Evolutionary conservation across 768 basidiomycete species (phyloP).

Genomic region (Suillus ampliporus): DNA sequence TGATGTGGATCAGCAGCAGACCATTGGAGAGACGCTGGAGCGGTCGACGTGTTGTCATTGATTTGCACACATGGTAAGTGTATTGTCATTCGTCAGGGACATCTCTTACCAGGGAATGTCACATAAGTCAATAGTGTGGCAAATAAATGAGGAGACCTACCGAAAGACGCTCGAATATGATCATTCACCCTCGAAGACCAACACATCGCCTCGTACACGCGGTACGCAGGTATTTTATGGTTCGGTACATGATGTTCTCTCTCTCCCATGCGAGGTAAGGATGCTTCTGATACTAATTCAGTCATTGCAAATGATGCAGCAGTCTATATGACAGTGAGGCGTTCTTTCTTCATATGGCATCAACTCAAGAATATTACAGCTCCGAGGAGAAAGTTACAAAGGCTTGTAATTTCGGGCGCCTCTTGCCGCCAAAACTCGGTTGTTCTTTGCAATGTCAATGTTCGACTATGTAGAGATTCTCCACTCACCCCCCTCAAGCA

Average conservation of each 20-base stretch:
- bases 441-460: constrained; percentile 34
- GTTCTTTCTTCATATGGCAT: constrained; percentile 83
- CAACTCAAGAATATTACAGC: constrained; percentile 80
- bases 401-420: constrained; percentile 58
- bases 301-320: background rate
- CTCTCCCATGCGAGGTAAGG: constrained; percentile 87
- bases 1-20: no score
- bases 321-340: constrained; percentile 75
- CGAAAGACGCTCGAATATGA: constrained; percentile 65
- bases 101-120: constrained; percentile 73
- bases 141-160: constrained; percentile 88
- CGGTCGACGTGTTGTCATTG: constrained; percentile 84
- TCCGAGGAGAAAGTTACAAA: constrained; percentile 72
- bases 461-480: constrained; percentile 49
- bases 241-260: constrained; percentile 91
- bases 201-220: constrained; percentile 36
- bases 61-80: constrained; percentile 34
- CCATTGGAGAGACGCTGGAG: no score
- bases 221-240: constrained; percentile 82
- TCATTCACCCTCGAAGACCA: constrained; percentile 37
- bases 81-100: background rate
- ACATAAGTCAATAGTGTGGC: constrained; percentile 92
- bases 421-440: constrained; percentile 5
- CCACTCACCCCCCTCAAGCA: constrained; percentile 23
- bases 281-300: background rate